These are phyloP conservation scores for Quercus lobata DNA, from an alignment of 331 rosid species.

Conservation along the genomic window DNA sequence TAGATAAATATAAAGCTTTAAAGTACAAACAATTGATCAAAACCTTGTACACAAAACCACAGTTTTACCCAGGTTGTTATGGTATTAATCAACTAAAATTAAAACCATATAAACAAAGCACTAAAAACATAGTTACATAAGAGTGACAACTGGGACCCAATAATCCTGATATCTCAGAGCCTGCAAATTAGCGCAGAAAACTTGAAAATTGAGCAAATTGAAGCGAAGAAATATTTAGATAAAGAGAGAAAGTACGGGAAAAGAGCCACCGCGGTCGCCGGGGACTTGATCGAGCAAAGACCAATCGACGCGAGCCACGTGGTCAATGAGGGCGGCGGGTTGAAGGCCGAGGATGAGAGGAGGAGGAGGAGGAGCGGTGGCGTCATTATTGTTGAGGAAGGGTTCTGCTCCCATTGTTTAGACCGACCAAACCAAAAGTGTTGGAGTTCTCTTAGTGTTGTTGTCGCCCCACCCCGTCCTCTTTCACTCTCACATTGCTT, in stretches of 20 bases:
- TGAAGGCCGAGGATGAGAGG: slow-evolving; percentile 81
- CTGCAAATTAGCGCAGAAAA: not conserved
- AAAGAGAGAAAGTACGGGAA: slow-evolving; percentile 35
- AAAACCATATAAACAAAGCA: too few relatives aligned
- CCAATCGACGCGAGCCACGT: slow-evolving; percentile 55
- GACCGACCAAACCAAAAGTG: not conserved
- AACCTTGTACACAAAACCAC: too few relatives aligned
- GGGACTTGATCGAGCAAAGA: slow-evolving; percentile 66
- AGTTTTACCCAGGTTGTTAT: too few relatives aligned
- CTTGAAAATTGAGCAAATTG: not conserved
- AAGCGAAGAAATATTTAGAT: not conserved
- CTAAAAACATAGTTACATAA: too few relatives aligned
- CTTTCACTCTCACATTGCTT: not conserved
- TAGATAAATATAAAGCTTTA: too few relatives aligned
- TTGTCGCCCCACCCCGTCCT: not conserved
- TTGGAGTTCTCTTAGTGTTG: too few relatives aligned
- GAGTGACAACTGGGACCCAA: too few relatives aligned
- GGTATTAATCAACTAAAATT: too few relatives aligned
- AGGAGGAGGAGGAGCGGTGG: slow-evolving; percentile 42
- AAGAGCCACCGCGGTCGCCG: slow-evolving; percentile 93
- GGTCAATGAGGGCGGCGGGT: slow-evolving; percentile 80
- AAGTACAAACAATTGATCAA: too few relatives aligned
- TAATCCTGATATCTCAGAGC: too few relatives aligned
- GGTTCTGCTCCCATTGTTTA: slow-evolving; percentile 38
- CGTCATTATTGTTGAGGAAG: not conserved